Evolutionary conservation across 768 basidiomycete genomes (phyloP).

Genomic region (Amanita jacksonii): DNA sequence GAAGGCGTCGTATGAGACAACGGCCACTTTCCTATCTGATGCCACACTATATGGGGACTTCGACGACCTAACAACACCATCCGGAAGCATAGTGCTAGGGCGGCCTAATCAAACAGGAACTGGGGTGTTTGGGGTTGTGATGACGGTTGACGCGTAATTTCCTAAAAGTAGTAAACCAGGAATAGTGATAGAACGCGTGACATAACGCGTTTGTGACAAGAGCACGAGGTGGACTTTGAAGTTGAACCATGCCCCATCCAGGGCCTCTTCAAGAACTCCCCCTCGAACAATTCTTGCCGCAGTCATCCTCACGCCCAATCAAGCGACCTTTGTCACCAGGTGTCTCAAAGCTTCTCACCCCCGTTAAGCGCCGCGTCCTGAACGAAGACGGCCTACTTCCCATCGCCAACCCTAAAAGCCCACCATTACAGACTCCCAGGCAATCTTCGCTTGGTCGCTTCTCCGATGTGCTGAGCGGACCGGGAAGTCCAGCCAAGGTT

Average conservation of each 20-base stretch:
- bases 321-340: conserved; percentile 61
- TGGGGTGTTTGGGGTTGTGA: conserved; percentile 84
- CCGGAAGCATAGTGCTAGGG: conserved; percentile 87
- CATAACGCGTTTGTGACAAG: conserved; percentile 27
- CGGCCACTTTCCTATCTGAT: conserved; percentile 86
- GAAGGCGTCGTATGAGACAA: conserved; percentile 97
- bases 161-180: conserved; percentile 13
- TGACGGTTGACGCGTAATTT: conserved; percentile 29
- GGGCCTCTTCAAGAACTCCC: conserved; percentile 58
- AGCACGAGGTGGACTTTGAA: conserved; percentile 6
- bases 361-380: conserved; percentile 62
- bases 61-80: conserved; percentile 85
- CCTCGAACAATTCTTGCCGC: conserved; percentile 41
- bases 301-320: conserved; percentile 24
- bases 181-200: conserved; percentile 20
- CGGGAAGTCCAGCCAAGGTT: conserved; percentile 38
- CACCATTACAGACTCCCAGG: conserved; percentile 18
- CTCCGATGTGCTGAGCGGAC: conserved; percentile 18
- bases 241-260: conserved; percentile 24
- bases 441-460: conserved; percentile 17
- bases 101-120: conserved; percentile 88
- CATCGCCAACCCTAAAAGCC: conserved; percentile 27
- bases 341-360: conserved; percentile 38
- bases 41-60: conserved; percentile 93
- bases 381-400: conserved; percentile 40